Conservation (phyloP, 148 eudicot species). For the Camellia granthamiana region DNA sequence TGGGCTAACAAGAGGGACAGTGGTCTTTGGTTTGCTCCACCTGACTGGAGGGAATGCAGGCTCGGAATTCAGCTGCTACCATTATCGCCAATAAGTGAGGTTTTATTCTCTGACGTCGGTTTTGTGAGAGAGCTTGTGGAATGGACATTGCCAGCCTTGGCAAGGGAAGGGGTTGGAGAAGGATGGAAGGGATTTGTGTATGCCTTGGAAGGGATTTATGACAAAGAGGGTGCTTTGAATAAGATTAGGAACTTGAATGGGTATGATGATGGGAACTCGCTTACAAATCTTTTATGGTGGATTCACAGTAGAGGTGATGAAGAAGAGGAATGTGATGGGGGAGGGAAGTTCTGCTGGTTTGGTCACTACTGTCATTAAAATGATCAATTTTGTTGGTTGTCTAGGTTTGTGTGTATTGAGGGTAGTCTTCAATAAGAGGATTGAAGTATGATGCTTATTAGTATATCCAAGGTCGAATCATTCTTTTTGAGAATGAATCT, state of each 20-base stretch:
- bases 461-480: no score
- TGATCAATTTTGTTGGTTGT: no score
- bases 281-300: slow-evolving; percentile 88
- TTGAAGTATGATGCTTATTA: no score
- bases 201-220: slow-evolving; percentile 71
- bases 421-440: no score
- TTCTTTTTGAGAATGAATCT: no score
- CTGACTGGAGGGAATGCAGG: slow-evolving; percentile 75
- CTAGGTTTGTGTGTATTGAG: no score
- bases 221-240: slow-evolving; percentile 46
- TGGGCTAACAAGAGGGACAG: slow-evolving; percentile 86
- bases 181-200: slow-evolving; percentile 92
- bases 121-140: slow-evolving; percentile 63
- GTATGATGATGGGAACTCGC: slow-evolving; percentile 76
- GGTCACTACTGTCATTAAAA: slow-evolving; percentile 53
- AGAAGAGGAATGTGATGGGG: slow-evolving; percentile 26
- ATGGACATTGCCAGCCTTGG: slow-evolving; percentile 70
- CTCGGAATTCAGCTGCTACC: slow-evolving; percentile 87
- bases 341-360: slow-evolving; percentile 48
- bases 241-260: slow-evolving; percentile 58
- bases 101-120: slow-evolving; percentile 53
- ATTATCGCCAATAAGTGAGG: slow-evolving; percentile 61
- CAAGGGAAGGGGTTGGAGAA: slow-evolving; percentile 73
- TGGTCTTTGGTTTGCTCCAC: slow-evolving; percentile 85
- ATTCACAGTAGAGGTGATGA: slow-evolving; percentile 65